phyloP scores from a whole-genome alignment of 257 asterid species.

The Handroanthus guayacan region DNA sequence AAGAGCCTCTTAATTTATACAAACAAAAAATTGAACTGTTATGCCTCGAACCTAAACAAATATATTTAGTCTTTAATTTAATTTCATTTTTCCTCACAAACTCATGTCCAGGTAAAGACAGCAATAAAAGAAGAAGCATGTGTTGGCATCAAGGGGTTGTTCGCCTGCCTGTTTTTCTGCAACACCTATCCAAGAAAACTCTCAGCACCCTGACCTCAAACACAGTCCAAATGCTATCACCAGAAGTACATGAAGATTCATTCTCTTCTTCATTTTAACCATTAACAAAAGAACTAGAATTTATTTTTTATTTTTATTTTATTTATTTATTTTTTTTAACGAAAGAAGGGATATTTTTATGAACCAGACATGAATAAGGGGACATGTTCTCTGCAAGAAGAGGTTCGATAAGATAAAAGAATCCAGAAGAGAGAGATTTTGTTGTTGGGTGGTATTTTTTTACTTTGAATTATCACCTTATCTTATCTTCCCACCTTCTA shows the following conservation, averaged over 20 bases:
- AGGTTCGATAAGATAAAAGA: constrained; percentile 85
- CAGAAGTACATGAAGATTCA: constrained; percentile 25
- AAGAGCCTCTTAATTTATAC: too few species aligned
- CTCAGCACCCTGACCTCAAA: constrained; percentile 33
- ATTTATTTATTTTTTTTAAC: constrained; percentile 7
- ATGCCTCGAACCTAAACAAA: too few species aligned
- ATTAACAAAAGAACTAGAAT: constrained; percentile 36
- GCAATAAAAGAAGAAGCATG: constrained; percentile 37
- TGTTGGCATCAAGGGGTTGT: constrained; percentile 33
- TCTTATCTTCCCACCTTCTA: constrained; percentile 64
- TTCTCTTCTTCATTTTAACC: constrained; percentile 3
- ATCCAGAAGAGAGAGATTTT: constrained; percentile 66
- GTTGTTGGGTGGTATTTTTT: constrained; percentile 59
- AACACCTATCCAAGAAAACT: constrained; percentile 11
- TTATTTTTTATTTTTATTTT: constrained; percentile 12
- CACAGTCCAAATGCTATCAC: constrained; percentile 39
- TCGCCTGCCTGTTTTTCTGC: constrained; percentile 39
- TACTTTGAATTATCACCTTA: constrained; percentile 79
- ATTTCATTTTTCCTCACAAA: background rate
- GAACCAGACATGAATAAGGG: constrained; percentile 67
- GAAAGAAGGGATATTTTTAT: background rate
- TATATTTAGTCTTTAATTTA: background rate
- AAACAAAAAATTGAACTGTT: too few species aligned
- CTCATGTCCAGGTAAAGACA: constrained; percentile 20
- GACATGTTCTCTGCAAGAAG: constrained; percentile 91